Conservation (phyloP, 1,284 basidiomycete genomes). For the Rhodotorula sp. region DNA sequence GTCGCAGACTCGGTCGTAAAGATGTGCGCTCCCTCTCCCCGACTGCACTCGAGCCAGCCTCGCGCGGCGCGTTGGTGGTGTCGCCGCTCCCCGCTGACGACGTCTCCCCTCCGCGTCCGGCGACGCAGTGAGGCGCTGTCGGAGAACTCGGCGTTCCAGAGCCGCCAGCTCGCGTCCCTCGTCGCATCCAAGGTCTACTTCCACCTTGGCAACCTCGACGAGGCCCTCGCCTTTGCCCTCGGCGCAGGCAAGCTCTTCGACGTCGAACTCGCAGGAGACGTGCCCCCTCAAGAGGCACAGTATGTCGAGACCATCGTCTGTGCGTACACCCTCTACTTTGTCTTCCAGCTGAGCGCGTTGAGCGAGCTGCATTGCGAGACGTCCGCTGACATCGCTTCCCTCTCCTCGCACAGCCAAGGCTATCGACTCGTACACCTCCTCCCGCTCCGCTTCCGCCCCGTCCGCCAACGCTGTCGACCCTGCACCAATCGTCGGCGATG, state of each 20-base stretch:
- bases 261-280: slow-evolving; percentile 59
- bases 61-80: neutral
- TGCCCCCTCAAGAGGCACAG: slow-evolving; percentile 66
- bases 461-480: slow-evolving; percentile 64
- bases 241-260: slow-evolving; percentile 85
- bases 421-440: slow-evolving; percentile 81
- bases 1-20: slow-evolving; percentile 88
- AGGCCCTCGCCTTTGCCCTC: slow-evolving; percentile 88
- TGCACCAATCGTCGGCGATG: neutral
- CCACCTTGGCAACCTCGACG: slow-evolving; percentile 88
- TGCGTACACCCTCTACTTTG: slow-evolving; percentile 54
- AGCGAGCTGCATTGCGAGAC: too few relatives aligned
- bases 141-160: slow-evolving; percentile 70
- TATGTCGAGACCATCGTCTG: slow-evolving; percentile 92
- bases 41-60: neutral
- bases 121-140: slow-evolving; percentile 76
- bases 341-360: neutral
- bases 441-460: slow-evolving; percentile 57
- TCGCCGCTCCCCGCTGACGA: slow-evolving; percentile 28
- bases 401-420: slow-evolving; percentile 68
- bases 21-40: slow-evolving; percentile 63
- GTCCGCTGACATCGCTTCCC: neutral
- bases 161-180: slow-evolving; percentile 78
- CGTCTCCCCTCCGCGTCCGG: slow-evolving; percentile 15
- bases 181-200: slow-evolving; percentile 95